A percentile compares a stretch with the other conserved stretches of the same genome.
phyloP scores from a whole-genome alignment of 2,329 filamentous ascomycete genomes.

The Bipolaris oryzae region DNA sequence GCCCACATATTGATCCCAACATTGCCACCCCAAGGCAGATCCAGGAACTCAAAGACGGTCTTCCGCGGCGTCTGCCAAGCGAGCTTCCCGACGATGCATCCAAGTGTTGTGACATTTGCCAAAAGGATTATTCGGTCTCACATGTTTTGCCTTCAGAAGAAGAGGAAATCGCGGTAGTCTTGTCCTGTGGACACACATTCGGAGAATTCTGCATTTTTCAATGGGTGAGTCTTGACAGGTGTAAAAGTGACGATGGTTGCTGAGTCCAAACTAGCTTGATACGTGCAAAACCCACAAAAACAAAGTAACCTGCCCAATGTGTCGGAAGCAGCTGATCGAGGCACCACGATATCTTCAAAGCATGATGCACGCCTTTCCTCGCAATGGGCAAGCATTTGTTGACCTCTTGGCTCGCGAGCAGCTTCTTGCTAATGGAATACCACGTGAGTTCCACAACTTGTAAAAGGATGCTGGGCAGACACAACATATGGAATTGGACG shows the following conservation, averaged over 20 bases:
- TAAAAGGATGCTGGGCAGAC: neutral
- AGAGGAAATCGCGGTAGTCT: slow-evolving; percentile 41
- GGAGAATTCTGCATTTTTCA: slow-evolving; percentile 45
- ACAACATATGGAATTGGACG: neutral
- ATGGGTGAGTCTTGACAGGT: slow-evolving; percentile 29
- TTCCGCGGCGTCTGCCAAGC: slow-evolving; percentile 32
- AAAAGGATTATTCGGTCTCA: slow-evolving; percentile 42
- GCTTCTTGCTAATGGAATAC: slow-evolving; percentile 24
- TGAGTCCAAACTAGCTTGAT: slow-evolving; percentile 19
- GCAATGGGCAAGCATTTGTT: slow-evolving; percentile 21
- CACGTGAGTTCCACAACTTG: slow-evolving; percentile 24
- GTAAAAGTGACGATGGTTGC: neutral
- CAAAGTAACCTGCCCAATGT: slow-evolving; percentile 48
- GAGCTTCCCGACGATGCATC: slow-evolving; percentile 36
- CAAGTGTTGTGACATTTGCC: slow-evolving; percentile 43
- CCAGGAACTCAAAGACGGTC: slow-evolving; percentile 36
- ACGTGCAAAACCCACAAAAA: slow-evolving; percentile 46
- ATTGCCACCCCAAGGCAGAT: slow-evolving; percentile 34
- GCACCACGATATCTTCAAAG: slow-evolving; percentile 19
- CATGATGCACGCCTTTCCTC: slow-evolving; percentile 17
- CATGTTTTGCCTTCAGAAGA: slow-evolving; percentile 38
- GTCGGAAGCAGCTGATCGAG: slow-evolving; percentile 41
- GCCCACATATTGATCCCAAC: slow-evolving; percentile 30
- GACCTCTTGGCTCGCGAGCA: slow-evolving; percentile 29
- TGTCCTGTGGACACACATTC: slow-evolving; percentile 45